A percentile compares a stretch with the other conserved stretches of the same genome.
Evolutionary conservation across 805 yeast species (phyloP).

Genomic region (Naumovozyma castellii): DNA sequence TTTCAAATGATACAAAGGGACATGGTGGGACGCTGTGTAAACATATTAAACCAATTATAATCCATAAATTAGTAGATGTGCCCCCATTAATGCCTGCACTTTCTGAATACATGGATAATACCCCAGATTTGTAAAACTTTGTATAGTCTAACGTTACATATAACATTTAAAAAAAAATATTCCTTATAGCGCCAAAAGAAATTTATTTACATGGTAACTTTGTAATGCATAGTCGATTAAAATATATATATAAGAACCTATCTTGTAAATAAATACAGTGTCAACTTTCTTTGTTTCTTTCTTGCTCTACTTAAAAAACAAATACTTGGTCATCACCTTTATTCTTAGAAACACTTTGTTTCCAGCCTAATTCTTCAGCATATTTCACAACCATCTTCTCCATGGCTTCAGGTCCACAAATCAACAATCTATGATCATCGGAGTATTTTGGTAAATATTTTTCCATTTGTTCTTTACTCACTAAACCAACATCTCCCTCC

Average conservation of each 20-base stretch:
- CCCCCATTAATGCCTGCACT: slow-evolving; percentile 26
- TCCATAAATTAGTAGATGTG: slow-evolving; percentile 26
- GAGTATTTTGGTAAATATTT: slow-evolving; percentile 44
- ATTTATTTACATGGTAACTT: background rate
- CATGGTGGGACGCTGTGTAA: slow-evolving; percentile 23
- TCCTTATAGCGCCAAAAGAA: background rate
- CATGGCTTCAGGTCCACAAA: slow-evolving; percentile 73
- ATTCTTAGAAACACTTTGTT: slow-evolving; percentile 36
- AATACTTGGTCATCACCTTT: slow-evolving; percentile 48
- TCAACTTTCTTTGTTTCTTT: too few species aligned
- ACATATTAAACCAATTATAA: slow-evolving; percentile 21
- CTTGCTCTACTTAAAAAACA: slow-evolving; percentile 38
- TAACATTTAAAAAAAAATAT: background rate
- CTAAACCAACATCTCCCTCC: slow-evolving; percentile 51
- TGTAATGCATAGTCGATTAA: too few species aligned
- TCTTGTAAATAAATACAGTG: too few species aligned
- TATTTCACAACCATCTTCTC: slow-evolving; percentile 41
- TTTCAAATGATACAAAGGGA: slow-evolving; percentile 27
- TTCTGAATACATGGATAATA: slow-evolving; percentile 27
- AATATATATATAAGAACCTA: too few species aligned
- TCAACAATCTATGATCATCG: slow-evolving; percentile 44
- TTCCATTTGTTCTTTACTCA: slow-evolving; percentile 48
- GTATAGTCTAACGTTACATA: too few species aligned
- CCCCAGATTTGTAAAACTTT: slow-evolving; percentile 15
- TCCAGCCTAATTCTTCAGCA: slow-evolving; percentile 54